These are phyloP conservation scores for Nymphaea colorata DNA, from an alignment of 164 flowering plant species.

Conservation along the genomic window DNA sequence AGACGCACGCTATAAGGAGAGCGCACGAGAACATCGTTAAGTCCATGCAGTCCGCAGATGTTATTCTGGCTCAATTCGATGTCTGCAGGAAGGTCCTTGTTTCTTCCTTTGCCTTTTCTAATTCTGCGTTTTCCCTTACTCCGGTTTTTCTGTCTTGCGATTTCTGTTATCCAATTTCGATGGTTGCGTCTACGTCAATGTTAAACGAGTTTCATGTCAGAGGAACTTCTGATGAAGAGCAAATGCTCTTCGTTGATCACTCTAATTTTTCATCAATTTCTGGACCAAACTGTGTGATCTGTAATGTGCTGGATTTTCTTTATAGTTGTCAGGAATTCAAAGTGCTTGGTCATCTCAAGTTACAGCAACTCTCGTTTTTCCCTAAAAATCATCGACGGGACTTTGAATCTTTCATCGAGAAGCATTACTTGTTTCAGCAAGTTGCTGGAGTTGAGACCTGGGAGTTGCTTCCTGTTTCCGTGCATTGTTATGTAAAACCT, in stretches of 20 bases:
- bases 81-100: conserved; percentile 57
- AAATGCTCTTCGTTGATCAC: neutral
- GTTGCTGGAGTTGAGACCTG: too few species aligned
- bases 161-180: neutral
- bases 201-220: neutral
- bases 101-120: neutral
- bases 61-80: conserved; percentile 71
- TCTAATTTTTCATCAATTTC: too few species aligned
- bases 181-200: neutral
- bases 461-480: too few species aligned
- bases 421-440: too few species aligned
- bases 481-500: too few species aligned
- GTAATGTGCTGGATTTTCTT: too few species aligned
- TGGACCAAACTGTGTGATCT: too few species aligned
- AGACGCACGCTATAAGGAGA: conserved; percentile 77
- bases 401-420: too few species aligned
- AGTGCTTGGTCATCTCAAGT: too few species aligned
- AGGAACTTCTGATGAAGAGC: neutral
- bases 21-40: conserved; percentile 95
- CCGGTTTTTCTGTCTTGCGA: neutral
- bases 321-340: too few species aligned
- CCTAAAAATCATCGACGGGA: too few species aligned
- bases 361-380: too few species aligned
- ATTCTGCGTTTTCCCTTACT: neutral
- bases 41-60: conserved; percentile 83